Evolutionary conservation across 139 green algal species (phyloP).

Genomic region (Chara braunii): DNA sequence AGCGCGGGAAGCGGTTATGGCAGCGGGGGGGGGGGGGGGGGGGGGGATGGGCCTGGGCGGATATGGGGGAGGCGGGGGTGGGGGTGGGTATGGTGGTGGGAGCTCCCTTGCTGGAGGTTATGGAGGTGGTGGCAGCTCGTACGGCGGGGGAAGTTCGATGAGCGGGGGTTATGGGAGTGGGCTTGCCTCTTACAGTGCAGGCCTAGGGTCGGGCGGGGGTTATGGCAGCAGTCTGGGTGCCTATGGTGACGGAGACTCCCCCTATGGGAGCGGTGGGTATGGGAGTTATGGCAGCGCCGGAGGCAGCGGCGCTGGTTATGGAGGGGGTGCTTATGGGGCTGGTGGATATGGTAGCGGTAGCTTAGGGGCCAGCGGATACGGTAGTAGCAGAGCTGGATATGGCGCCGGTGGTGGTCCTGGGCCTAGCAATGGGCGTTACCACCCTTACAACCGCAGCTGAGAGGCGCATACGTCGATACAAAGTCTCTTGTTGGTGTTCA

Average conservation of each 20-base stretch:
- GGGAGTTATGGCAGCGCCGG: slow-evolving; percentile 23
- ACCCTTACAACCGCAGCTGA: slow-evolving; percentile 31
- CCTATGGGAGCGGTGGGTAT: slow-evolving; percentile 3
- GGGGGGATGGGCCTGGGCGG: slow-evolving; percentile 20
- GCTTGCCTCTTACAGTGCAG: background rate
- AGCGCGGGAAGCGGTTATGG: slow-evolving; percentile 12
- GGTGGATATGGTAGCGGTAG: slow-evolving; percentile 19
- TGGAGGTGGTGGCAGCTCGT: slow-evolving; percentile 29
- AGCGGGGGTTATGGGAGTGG: slow-evolving; percentile 23
- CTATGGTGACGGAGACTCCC: slow-evolving; percentile 15
- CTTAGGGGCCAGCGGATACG: background rate
- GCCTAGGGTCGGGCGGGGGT: slow-evolving; percentile 1
- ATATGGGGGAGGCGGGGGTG: slow-evolving; percentile 22
- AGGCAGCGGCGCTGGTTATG: background rate
- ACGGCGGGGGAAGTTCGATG: background rate
- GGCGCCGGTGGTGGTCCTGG: background rate
- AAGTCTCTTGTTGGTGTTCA: too few species aligned
- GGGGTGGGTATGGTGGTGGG: slow-evolving; percentile 14
- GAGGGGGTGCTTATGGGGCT: slow-evolving; percentile 3
- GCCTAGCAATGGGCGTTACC: slow-evolving; percentile 23
- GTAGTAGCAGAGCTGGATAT: background rate
- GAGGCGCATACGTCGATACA: too few species aligned
- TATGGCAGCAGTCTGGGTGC: slow-evolving; percentile 7
- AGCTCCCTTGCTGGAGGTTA: slow-evolving; percentile 9
- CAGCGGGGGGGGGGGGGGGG: background rate